Evolutionary conservation across 768 basidiomycete genomes (phyloP), one percentile per base, ranked within the genome.

Genomic region (Tephrocybe rancida): DNA sequence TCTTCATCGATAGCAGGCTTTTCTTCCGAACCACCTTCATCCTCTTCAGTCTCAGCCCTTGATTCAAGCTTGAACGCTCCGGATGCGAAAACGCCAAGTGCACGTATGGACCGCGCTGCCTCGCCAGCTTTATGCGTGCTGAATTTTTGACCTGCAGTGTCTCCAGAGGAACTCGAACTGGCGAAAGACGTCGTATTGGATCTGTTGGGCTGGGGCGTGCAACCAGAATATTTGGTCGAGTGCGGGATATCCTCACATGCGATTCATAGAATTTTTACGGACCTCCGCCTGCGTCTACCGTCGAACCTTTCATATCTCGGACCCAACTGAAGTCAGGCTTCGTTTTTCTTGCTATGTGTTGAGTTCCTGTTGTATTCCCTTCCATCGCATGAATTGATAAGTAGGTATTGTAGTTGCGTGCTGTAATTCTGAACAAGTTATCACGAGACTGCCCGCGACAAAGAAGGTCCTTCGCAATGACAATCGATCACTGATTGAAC

Each of bases 181-280:
- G 78, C 79, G 42, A 80, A 80, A 56, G 64, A 64, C 14, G 65
- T 80, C 27, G 75, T 83, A n/a, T 72, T 82, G 25, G 81, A 82
- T 61, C 69, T 83, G n/a, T 68, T 83, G 6, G 79, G 82, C 11
- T 81, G 80, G 79, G 79, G 79, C 21, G 79, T 82, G 22, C 61
- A 69, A 5, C 75, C 79, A 1, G 77, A 81, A 63, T 77, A 80
- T 58, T 70, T 81, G 6, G 61, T 81, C 42, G 70, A 74, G 14
- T 70, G 61, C 18, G 79, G 79, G 5, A 67, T 83, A 26, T 77
- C 78, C 22, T 60, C 67, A 14, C 65, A 65, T 24, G 66, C 63
- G 8, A 61, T 80, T 27, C 70, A 68, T 52, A 67, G 64, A 48
- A 72, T 77, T 7, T 79, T 80, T 56, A 73, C 69, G 25, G 77